These are phyloP conservation scores for Vitis vinifera DNA, from an alignment of 164 flowering plant genomes.

Conservation along the genomic window ASM3070453v1 NC_081812.1:17559001-17559500, in stretches of 20 bases:
- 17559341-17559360: constrained; percentile 66
- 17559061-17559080: too few species aligned
- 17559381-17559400: constrained; percentile 41
- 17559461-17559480: constrained; percentile 21
- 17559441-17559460: constrained; percentile 18
- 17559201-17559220: neutral
- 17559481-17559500: constrained; percentile 28
- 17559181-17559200: neutral
- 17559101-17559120: too few species aligned
- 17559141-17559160: too few species aligned
- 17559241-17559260: constrained; percentile 34
- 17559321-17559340: constrained; percentile 44
- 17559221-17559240: constrained; percentile 36
- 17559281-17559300: constrained; percentile 66
- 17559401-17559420: constrained; percentile 21
- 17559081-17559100: too few species aligned
- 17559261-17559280: constrained; percentile 68
- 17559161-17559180: too few species aligned
- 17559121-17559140: too few species aligned
- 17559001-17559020: too few species aligned
- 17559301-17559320: constrained; percentile 37
- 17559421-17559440: constrained; percentile 16
- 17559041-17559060: too few species aligned
- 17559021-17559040: too few species aligned
- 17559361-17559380: constrained; percentile 68